Base-by-base conservation (phyloP, 805 yeast genomes). In the Zygosaccharomyces rouxii region DNA sequence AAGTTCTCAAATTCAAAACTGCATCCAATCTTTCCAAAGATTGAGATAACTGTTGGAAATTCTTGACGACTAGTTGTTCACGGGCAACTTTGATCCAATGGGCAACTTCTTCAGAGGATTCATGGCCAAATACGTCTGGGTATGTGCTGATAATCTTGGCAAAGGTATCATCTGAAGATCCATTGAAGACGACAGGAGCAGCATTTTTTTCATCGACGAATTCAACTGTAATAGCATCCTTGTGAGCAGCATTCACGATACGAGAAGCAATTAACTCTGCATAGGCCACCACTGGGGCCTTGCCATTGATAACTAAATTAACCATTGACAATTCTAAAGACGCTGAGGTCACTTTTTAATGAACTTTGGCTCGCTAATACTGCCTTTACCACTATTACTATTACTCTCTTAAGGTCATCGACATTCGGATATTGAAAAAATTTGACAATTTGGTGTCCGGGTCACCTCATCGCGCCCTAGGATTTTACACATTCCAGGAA, bases 1-100 rank as follows among this genome's bases (percentile, higher is more conserved):
- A 90, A 6, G 97, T 79, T 64, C 96, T 80, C 75, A 86, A 80
- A 76, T 88, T 88, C 69, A 92, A 77, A 68, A 84, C 90, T 40
- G 83, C 70, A 59, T 92, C 97, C 59, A 92, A 75, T 62, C 78
- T 77, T 68, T 87, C 96, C 65, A 92, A 78, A 58, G 84, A 82
- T 38, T 74, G 78, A 35, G 94, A 77, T 51, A 92, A 77, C 60
- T 83, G 86, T 74, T 89, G 88, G 78, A 92, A 94, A 73, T 92
- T 92, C 74, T 86, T 89, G 67, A 84, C 78, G 45, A 83, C 74
- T 53, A 89, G 76, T 60, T 85, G 82, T 48, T 80, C 79, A 56
- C 75, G 69, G 25, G 95, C 88, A 57, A 83, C 76, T 51, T 78
- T 73, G 56, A 78, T 66, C 95, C 95, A 88, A 53, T 75, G 72